Base-by-base conservation (phyloP, 768 basidiomycete species). In the Boletus subparvulus region DNA sequence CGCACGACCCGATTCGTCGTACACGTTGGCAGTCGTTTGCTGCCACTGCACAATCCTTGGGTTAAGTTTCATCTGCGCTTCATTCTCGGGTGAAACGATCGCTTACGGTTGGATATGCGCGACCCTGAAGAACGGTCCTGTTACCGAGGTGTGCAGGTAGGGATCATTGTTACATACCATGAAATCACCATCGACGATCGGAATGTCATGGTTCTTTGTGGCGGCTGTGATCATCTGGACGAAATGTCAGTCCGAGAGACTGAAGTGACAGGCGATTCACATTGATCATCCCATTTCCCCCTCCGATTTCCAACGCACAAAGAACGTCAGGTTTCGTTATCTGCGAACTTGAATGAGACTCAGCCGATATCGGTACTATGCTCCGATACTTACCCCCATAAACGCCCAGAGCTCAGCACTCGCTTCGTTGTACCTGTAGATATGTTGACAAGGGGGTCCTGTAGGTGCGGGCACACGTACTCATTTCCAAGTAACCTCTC, bases 261-360 rank as follows among this genome's bases (percentile, higher is more conserved):
- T 8, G 12, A 35, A 19, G 28, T 47, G 30, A 47, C 37, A 39
- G 46, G 46, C 39, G 54, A 65, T 68, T 36, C 61, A 75, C 75
- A 58, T 73, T 60, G 73, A 72, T 72, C 73, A 80, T 75, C 35
- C 79, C 78, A 52, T 80, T 79, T 44, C 70, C 73, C 16, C 77
- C 77, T 13, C 78, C 79, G 41, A 80, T 79, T 62, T 77, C 75
- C 35, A 73, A 17, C 8, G 62, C 72, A 17, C 72, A 63, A 12
- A 77, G 75, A 13, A 75, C 78, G 19, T 65, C 66, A 8, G 70
- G 70, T 47, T 73, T 73, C 36, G 58, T 52, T 26, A 72, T 72
- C 70, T 73, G 50, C n/a, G 11, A 8, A 26, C 14, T 5, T 17
- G 39, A 43, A 24, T 65, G 54, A 56, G 52, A 24, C 6, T 2